Evolutionary conservation across 2,329 filamentous ascomycete species (phyloP), one percentile per base, ranked within the genome.

Genomic region (Sordariomycetes sp.): DNA sequence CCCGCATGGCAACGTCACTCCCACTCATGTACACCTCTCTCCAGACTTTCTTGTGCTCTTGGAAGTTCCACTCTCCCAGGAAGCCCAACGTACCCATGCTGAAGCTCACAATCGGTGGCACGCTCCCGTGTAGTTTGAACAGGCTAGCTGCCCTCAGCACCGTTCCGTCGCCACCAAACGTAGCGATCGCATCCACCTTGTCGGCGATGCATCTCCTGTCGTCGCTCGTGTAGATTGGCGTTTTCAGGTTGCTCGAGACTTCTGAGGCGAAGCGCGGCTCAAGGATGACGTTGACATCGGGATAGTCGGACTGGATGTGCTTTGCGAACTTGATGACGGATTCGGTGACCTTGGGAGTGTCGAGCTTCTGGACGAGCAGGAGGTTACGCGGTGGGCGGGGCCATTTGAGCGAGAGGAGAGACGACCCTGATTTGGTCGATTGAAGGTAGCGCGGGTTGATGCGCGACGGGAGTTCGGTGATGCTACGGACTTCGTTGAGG

Each of bases 71-170:
- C 58, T 96, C 90, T 12, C 90, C 88, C 7, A 98, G 63, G 46
- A 98, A 98, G 0, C 92, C 92, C 1, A 98, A 65, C 0, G 90
- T 93, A 6, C 92, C 92, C 86, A 98, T 95, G 53, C 87, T 94
- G 53, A 98, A 98, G 2, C 86, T 87, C 7, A 98, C 66, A 21
- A 98, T 83, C 0, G 92, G 92, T 1, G 92, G 92, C 0, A 98
- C 90, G 28, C 78, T 77, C 3, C 73, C 68, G 29, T 84, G 79
- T 24, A 85, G 81, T 39, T 86, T 86, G 61, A 57, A 96, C 5
- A 95, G 39, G 36, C 57, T 59, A 6, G 57, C 57, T 2, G 57
- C 57, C 16, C 57, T 49, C 10, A 59, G 39, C 8, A 59, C 57
- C 4, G 57, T 59, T 8, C 57, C 57, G 12, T 98, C 92, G 27